These are phyloP conservation scores for Chondrus crispus DNA, from an alignment of 23 red algal genomes.

Conservation along the genomic window DNA sequence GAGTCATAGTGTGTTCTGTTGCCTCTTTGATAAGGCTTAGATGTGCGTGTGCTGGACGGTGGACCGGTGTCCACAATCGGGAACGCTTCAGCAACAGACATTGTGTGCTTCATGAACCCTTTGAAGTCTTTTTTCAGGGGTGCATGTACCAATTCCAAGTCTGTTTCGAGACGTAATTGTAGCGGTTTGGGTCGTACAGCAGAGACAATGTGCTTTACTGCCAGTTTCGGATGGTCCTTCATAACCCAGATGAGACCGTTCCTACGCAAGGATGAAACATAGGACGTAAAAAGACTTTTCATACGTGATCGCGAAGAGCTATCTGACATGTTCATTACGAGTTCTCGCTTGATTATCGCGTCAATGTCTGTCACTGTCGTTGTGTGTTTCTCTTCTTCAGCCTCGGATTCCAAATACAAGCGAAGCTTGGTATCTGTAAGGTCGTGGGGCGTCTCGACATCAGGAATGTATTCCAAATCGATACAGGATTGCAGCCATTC, in stretches of 20 bases:
- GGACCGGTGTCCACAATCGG: neutral
- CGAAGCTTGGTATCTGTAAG: neutral
- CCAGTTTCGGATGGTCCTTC: neutral
- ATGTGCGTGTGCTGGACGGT: too few species aligned
- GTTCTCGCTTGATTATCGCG: neutral
- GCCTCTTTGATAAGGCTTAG: too few species aligned
- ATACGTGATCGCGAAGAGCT: neutral
- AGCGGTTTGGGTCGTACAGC: neutral
- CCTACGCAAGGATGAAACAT: neutral
- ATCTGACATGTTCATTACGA: conserved; percentile 14
- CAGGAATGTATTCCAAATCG: neutral
- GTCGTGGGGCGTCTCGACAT: neutral
- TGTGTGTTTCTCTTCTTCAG: neutral
- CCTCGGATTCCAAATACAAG: neutral
- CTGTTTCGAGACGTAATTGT: neutral
- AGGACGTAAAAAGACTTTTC: neutral
- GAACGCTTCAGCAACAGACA: neutral
- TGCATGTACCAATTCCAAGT: neutral
- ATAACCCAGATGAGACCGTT: neutral
- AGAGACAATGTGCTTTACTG: neutral
- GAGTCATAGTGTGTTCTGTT: too few species aligned
- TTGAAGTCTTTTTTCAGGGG: neutral
- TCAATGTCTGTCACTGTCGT: neutral
- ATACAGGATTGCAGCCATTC: neutral
- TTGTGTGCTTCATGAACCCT: neutral